Evolutionary conservation across 2,329 filamentous ascomycete species (phyloP).

Genomic region (Cyclaneusma minus): DNA sequence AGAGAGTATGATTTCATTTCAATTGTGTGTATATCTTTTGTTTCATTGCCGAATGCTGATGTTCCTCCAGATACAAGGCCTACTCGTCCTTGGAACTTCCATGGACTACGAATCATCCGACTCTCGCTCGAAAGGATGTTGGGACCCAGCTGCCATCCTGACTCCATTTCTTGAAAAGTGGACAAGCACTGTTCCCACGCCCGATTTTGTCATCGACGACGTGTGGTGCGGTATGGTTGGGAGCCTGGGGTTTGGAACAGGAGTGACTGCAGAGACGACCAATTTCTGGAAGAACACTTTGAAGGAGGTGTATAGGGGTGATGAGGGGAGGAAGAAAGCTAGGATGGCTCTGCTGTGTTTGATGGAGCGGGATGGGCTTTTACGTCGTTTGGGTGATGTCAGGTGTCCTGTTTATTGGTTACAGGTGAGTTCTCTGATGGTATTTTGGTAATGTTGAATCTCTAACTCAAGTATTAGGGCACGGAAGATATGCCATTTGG

Average conservation of each 20-base stretch:
- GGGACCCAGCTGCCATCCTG: slow-evolving; percentile 29
- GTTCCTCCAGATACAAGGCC: slow-evolving; percentile 25
- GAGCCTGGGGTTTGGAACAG: slow-evolving; percentile 28
- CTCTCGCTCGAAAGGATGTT: slow-evolving; percentile 30
- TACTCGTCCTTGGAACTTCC: slow-evolving; percentile 32
- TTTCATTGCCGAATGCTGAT: slow-evolving; percentile 1
- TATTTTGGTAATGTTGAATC: slow-evolving; percentile 2
- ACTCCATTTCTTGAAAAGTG: slow-evolving; percentile 27
- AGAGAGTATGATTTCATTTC: slow-evolving; percentile 22
- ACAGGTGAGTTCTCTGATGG: slow-evolving; percentile 22
- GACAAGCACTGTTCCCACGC: slow-evolving; percentile 22
- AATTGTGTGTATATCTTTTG: too few relatives aligned
- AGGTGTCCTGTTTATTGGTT: slow-evolving; percentile 36
- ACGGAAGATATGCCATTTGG: slow-evolving; percentile 29
- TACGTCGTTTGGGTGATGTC: slow-evolving; percentile 28
- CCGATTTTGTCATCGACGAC: slow-evolving; percentile 31
- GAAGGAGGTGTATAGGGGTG: slow-evolving; percentile 29
- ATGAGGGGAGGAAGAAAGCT: slow-evolving; percentile 32
- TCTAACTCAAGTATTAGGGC: slow-evolving; percentile 21
- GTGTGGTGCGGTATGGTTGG: slow-evolving; percentile 29
- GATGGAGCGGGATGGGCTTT: slow-evolving; percentile 29
- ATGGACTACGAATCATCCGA: slow-evolving; percentile 35
- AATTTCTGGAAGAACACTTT: slow-evolving; percentile 31
- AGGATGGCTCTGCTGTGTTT: slow-evolving; percentile 29
- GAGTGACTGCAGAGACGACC: slow-evolving; percentile 20